Conservation (phyloP, 768 basidiomycete genomes). For the Tephrocybe rancida region DNA sequence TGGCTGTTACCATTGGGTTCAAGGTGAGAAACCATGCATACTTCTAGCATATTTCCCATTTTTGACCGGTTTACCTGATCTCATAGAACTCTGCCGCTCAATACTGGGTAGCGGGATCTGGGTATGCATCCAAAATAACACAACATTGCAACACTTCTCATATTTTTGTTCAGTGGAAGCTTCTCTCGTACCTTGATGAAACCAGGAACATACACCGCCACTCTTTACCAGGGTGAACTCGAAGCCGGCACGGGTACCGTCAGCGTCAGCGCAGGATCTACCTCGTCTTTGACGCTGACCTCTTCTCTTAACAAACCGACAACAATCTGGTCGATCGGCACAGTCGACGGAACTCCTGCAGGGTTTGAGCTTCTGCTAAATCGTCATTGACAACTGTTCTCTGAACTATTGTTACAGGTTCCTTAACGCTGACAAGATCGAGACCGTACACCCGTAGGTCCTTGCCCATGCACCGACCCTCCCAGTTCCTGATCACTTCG, state of each 20-base stretch:
- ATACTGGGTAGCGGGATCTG: slow-evolving; percentile 45
- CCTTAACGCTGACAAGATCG: slow-evolving; percentile 51
- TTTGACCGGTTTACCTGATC: background rate
- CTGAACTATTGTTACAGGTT: slow-evolving; percentile 27
- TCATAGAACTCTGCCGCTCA: slow-evolving; percentile 44
- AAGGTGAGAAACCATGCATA: slow-evolving; percentile 26
- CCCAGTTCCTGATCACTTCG: background rate
- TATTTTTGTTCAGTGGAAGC: slow-evolving; percentile 29
- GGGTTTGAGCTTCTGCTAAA: slow-evolving; percentile 27
- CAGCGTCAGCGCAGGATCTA: slow-evolving; percentile 40
- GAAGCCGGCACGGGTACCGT: slow-evolving; percentile 45
- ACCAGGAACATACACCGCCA: slow-evolving; percentile 49
- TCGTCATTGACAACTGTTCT: background rate
- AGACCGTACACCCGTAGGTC: slow-evolving; percentile 50
- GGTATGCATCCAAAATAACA: slow-evolving; percentile 25
- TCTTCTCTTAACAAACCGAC: slow-evolving; percentile 34
- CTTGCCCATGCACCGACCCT: background rate
- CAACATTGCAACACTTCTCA: background rate
- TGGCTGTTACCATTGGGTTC: slow-evolving; percentile 42
- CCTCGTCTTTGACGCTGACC: slow-evolving; percentile 33
- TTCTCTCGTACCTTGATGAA: slow-evolving; percentile 49
- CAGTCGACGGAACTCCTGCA: slow-evolving; percentile 46
- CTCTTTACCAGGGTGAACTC: slow-evolving; percentile 47
- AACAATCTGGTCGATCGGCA: slow-evolving; percentile 47
- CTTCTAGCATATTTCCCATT: background rate